These are phyloP conservation scores for Solanum boliviense DNA, from an alignment of 257 asterid genomes.

Conservation along the genomic window DNA sequence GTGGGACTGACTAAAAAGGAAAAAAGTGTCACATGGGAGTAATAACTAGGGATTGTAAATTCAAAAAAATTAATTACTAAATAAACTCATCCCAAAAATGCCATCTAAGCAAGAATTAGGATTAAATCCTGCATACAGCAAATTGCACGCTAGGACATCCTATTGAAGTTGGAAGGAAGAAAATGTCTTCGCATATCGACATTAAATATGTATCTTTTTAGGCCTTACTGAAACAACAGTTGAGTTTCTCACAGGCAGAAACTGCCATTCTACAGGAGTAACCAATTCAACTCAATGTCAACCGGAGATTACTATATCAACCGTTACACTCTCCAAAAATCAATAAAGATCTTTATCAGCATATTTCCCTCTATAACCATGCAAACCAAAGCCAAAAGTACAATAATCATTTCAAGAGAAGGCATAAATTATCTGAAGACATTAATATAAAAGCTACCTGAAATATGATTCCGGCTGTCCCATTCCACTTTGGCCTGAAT, in stretches of 20 bases:
- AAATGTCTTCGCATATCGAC: background rate
- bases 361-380: background rate
- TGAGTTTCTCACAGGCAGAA: background rate
- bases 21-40: background rate
- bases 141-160: background rate
- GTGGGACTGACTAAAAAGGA: background rate
- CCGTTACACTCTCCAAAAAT: background rate
- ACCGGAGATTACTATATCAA: background rate
- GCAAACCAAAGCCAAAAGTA: background rate
- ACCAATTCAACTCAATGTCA: background rate
- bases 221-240: background rate
- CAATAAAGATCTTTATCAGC: background rate
- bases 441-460: conserved; percentile 43
- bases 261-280: background rate
- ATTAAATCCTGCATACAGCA: background rate
- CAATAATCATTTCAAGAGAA: background rate
- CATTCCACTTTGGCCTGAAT: conserved; percentile 91
- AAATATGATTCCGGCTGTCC: conserved; percentile 71
- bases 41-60: background rate
- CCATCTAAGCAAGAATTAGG: background rate
- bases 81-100: background rate
- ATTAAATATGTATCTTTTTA: background rate
- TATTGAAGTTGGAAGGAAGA: background rate
- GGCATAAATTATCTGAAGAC: background rate
- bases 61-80: background rate